Base-by-base conservation (phyloP, 2,329 filamentous ascomycete species). In the Nemania serpens region DNA sequence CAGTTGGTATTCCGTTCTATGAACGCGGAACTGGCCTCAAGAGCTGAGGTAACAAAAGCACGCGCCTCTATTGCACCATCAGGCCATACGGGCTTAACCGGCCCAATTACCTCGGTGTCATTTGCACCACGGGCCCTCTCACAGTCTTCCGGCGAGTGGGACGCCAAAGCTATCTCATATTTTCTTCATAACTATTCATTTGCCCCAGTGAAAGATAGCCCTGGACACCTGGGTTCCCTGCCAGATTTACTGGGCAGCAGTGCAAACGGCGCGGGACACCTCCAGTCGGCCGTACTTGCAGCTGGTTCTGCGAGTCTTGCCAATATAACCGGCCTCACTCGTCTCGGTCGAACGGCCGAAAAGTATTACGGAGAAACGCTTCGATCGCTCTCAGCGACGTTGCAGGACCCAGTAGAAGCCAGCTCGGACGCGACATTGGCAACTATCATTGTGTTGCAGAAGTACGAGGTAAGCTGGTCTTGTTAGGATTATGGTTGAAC, bases 291-390 rank as follows among this genome's bases (percentile, higher is more conserved):
- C 9, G 56, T 62, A 29, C 51, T 62, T 33, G 60, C 60, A 7
- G 60, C 60, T 42, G 60, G 60, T n/a, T 59, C 36, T 22, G 60
- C 60, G 20, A 59, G 56, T 39, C 56, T 62, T 18, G 51, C 47
- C 10, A 62, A 62, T 42, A 53, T 59, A 45, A 59, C 56, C 5
- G 41, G 56, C 10, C 46, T 62, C n/a, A 11, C n/a, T 1, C 47
- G 55, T 36, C 51, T 62, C 13, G 36, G 55, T 33, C 39, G 20
- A 46, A 18, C 20, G 22, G 60, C 60, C 0, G 17, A 59, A 18
- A 59, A 34, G 36, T 36, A 59, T 15, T 62, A 62, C 12, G 56
- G 60, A 25, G 41, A 59, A 36, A 48, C 51, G 12, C 47, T 62
- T 29, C 46, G 34, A 25, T 57, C 25, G 12, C 42, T 59, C 2